phyloP scores from a whole-genome alignment of 2,329 filamentous ascomycete genomes.

The Neocatenulostroma microsporum region DNA sequence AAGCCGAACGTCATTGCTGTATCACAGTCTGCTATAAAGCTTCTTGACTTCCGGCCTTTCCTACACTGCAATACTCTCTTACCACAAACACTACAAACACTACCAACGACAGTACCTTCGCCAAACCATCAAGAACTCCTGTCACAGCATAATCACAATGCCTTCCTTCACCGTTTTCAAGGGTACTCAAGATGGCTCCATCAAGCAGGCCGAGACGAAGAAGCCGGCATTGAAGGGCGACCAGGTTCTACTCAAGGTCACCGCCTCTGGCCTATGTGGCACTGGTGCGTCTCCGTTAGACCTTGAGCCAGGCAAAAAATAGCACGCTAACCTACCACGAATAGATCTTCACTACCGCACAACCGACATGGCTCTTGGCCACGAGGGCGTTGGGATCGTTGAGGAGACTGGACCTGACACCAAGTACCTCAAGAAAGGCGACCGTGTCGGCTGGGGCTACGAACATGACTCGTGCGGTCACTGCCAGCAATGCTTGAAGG shows the following conservation, averaged over 20 bases:
- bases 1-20: too few species aligned
- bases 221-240: constrained; percentile 42
- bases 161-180: constrained; percentile 55
- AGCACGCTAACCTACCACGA: neutral
- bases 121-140: too few species aligned
- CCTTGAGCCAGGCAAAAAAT: constrained; percentile 9
- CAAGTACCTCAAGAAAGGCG: constrained; percentile 42
- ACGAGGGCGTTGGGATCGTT: constrained; percentile 49
- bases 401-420: constrained; percentile 41
- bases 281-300: constrained; percentile 39
- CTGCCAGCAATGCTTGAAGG: constrained; percentile 41
- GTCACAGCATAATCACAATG: too few species aligned
- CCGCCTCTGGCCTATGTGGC: constrained; percentile 59
- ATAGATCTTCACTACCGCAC: constrained; percentile 35
- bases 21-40: too few species aligned
- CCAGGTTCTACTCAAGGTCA: constrained; percentile 56
- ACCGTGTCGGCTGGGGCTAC: constrained; percentile 48
- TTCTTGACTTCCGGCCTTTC: too few species aligned
- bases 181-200: constrained; percentile 51
- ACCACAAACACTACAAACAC: too few species aligned
- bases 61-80: too few species aligned
- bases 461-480: constrained; percentile 38
- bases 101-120: too few species aligned
- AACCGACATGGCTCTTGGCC: constrained; percentile 43
- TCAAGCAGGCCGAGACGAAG: constrained; percentile 43